phyloP scores from a whole-genome alignment of 202 grass and related monocot species.

The Setaria italica region DNA sequence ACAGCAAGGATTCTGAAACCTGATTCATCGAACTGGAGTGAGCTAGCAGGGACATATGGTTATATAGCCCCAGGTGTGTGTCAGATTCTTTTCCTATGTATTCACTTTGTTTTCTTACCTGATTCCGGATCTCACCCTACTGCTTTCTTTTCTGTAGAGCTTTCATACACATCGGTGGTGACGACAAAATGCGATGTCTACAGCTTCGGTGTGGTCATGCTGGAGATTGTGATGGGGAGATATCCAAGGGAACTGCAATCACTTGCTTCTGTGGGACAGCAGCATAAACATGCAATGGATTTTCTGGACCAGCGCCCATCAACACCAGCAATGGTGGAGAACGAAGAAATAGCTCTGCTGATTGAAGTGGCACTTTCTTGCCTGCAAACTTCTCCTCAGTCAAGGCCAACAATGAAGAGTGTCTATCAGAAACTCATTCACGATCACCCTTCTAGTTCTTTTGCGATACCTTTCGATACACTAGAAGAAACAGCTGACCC shows the following conservation, averaged over 20 bases:
- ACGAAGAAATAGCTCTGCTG: too few species aligned
- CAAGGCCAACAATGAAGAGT: not conserved
- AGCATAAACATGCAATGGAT: not conserved
- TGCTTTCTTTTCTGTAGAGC: not conserved
- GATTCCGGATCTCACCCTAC: too few species aligned
- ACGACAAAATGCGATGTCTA: constrained; percentile 42
- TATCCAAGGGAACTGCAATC: not conserved
- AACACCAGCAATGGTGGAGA: too few species aligned
- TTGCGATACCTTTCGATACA: not conserved
- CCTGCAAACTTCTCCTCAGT: not conserved
- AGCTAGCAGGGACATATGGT: not conserved
- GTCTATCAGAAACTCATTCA: not conserved
- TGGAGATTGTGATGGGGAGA: constrained; percentile 17
- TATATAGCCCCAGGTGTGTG: constrained; percentile 21
- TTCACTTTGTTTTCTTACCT: too few species aligned
- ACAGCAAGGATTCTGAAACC: constrained; percentile 19
- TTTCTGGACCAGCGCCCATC: not conserved
- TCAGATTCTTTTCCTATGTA: not conserved
- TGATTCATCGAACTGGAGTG: too few species aligned
- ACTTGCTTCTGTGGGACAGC: not conserved
- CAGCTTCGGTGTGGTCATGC: constrained; percentile 9
- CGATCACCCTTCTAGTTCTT: not conserved
- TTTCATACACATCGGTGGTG: constrained; percentile 31
- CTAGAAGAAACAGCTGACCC: too few species aligned
- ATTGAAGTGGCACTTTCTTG: not conserved